A percentile compares a stretch with the other conserved stretches of the same genome.
phyloP scores from a whole-genome alignment of 2,329 filamentous ascomycete genomes.

The Colletotrichum siamense region DNA sequence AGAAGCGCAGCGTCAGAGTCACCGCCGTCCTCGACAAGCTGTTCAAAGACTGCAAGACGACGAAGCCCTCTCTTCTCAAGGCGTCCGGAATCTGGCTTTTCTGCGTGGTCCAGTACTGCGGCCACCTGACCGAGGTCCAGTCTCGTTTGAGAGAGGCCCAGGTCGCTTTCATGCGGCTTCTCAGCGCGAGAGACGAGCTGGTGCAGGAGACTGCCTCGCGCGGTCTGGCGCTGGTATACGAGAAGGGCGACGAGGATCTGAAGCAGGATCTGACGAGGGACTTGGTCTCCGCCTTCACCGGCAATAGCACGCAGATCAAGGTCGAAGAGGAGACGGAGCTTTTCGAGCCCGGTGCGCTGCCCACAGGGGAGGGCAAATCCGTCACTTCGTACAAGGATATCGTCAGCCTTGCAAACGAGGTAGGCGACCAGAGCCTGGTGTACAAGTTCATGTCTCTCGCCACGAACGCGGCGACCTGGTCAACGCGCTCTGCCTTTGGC shows the following conservation, averaged over 20 bases:
- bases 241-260: slow-evolving; percentile 82
- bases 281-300: slow-evolving; percentile 87
- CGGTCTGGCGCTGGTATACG: slow-evolving; percentile 91
- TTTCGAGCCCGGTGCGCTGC: slow-evolving; percentile 88
- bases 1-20: slow-evolving; percentile 11
- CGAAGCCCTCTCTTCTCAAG: slow-evolving; percentile 88
- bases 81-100: slow-evolving; percentile 96
- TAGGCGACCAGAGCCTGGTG: slow-evolving; percentile 93
- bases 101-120: slow-evolving; percentile 88
- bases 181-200: slow-evolving; percentile 88
- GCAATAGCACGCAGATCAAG: slow-evolving; percentile 75
- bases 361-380: slow-evolving; percentile 86
- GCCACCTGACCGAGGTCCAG: slow-evolving; percentile 78
- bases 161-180: slow-evolving; percentile 83
- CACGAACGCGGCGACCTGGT: slow-evolving; percentile 96
- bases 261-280: slow-evolving; percentile 87
- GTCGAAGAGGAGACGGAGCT: slow-evolving; percentile 91
- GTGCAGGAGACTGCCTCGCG: slow-evolving; percentile 95
- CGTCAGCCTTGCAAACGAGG: slow-evolving; percentile 91
- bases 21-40: slow-evolving; percentile 70
- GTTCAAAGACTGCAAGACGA: slow-evolving; percentile 77
- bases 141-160: slow-evolving; percentile 79
- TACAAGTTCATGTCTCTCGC: slow-evolving; percentile 99
- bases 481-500: slow-evolving; percentile 94
- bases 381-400: slow-evolving; percentile 98